Evolutionary conservation across 805 yeast genomes (phyloP), one percentile per base, ranked within the genome.

Genomic region (Myxozyma mucilagina): DNA sequence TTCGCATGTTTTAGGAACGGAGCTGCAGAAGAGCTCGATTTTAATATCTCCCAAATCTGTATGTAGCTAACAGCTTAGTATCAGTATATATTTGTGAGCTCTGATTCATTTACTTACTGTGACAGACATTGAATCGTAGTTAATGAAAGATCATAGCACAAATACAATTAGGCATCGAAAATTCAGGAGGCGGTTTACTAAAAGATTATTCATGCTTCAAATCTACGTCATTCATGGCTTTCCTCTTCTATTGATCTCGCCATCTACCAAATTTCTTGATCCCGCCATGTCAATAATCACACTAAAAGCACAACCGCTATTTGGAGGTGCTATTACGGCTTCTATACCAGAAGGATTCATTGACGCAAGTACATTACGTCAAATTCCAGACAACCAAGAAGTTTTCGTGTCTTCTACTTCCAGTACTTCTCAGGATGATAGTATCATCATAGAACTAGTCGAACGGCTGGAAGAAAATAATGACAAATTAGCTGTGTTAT

Each of bases 341-440:
- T 73, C 73, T 2, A 60, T 91, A 4, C 96, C 97, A 0, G 59
- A 67, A 1, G 82, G 81, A 0, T 78, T 87, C 52, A 70, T 87
- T 1, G 97, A 94, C 73, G 97, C 91, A 0, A 87, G 67, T 1
- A 73, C 78, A 41, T 71, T 92, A 52, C 78, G 99, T 59, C 89
- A 89, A 62, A 83, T 94, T 2, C 98, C 99, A 0, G 97, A 94
- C 70, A 85, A 91, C 0, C 98, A 94, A 72, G 99, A 93, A 72
- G 97, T 93, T 31, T 94, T 82, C 72, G 84, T 92, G 2, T 80
- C 80, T 53, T 72, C 73, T 7, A 71, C 72, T 4, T 44, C 59
- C 4, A 44, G 57, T 16, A 52, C 53, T 11, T 65, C 66, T 10
- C 59, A 65, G 29, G 75, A 75, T 38, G 73, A 73, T 48, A 69